These are phyloP conservation scores for Hypomontagnella submonticulosa DNA, from an alignment of 495 filamentous ascomycete genomes.

Conservation along the genomic window DNA sequence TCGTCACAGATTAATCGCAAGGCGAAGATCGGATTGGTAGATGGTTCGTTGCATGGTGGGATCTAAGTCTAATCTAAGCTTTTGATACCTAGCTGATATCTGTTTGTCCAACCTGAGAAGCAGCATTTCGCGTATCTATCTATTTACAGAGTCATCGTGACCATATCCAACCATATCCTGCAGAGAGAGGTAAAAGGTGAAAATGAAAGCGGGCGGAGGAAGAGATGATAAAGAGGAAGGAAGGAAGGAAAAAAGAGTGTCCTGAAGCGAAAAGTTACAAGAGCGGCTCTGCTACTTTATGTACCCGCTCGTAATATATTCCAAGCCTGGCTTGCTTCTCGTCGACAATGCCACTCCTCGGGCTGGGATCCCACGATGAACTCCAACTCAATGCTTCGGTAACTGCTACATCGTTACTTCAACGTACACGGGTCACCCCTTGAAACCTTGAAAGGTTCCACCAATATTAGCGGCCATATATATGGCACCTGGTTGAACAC, in stretches of 20 bases:
- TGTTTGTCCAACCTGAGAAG: slow-evolving; percentile 40
- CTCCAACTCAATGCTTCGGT: slow-evolving; percentile 20
- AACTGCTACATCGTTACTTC: slow-evolving; percentile 4
- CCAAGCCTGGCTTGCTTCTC: slow-evolving; percentile 24
- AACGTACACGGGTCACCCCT: not conserved
- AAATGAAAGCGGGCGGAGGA: slow-evolving; percentile 15
- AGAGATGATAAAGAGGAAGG: not conserved
- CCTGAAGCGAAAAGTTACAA: slow-evolving; percentile 36
- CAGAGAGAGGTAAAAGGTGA: slow-evolving; percentile 24
- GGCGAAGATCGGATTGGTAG: slow-evolving; percentile 9
- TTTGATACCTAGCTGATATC: slow-evolving; percentile 40
- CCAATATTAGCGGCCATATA: slow-evolving; percentile 16
- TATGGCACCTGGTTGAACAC: slow-evolving; percentile 1
- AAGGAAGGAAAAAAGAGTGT: slow-evolving; percentile 34
- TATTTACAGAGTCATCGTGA: slow-evolving; percentile 37
- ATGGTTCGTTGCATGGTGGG: slow-evolving; percentile 24
- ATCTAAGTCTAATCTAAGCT: slow-evolving; percentile 45
- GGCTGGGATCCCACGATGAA: slow-evolving; percentile 33
- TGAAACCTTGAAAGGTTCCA: slow-evolving; percentile 4
- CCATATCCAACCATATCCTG: slow-evolving; percentile 29
- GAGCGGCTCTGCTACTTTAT: slow-evolving; percentile 29
- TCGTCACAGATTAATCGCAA: too few species aligned
- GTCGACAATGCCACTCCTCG: slow-evolving; percentile 39
- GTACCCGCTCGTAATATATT: slow-evolving; percentile 18
- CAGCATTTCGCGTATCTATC: slow-evolving; percentile 40